Conservation (phyloP, 2,329 filamentous ascomycete species). For the Hypoxylon sp. region DNA sequence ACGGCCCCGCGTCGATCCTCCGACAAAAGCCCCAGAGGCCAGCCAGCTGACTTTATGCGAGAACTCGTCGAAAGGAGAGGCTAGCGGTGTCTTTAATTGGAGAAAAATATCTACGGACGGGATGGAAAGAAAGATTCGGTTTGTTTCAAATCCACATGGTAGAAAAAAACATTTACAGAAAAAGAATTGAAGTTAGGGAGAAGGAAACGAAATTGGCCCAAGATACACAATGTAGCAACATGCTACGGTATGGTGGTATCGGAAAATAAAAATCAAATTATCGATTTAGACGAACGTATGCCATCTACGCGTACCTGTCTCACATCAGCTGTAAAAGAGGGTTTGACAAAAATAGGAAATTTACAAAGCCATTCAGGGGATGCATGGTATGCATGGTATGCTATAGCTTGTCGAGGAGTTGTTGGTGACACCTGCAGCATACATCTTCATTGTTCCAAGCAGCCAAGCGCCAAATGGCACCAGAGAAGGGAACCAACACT, state of each 20-base stretch:
- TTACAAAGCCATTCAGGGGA: constrained; percentile 12
- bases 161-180: not conserved
- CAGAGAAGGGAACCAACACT: not conserved
- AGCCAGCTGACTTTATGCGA: constrained; percentile 32
- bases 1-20: constrained; percentile 37
- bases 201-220: constrained; percentile 7
- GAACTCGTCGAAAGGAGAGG: constrained; percentile 13
- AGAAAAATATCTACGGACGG: not conserved
- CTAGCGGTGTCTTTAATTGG: constrained; percentile 8
- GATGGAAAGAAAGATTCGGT: constrained; percentile 6
- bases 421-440: constrained; percentile 1
- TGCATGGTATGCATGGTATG: not conserved
- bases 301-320: constrained; percentile 19
- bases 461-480: not conserved
- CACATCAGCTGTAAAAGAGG: constrained; percentile 9
- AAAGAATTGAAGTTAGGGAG: not conserved
- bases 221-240: constrained; percentile 9
- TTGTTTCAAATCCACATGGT: constrained; percentile 27
- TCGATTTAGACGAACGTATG: constrained; percentile 6
- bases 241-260: constrained; percentile 7
- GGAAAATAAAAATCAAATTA: constrained; percentile 22
- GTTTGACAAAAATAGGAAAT: constrained; percentile 11
- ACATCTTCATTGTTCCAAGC: not conserved
- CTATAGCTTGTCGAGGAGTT: not conserved
- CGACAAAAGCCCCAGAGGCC: constrained; percentile 12